Evolutionary conservation across 306 rosid genomes (phyloP).

Genomic region (Corylus avellana): DNA sequence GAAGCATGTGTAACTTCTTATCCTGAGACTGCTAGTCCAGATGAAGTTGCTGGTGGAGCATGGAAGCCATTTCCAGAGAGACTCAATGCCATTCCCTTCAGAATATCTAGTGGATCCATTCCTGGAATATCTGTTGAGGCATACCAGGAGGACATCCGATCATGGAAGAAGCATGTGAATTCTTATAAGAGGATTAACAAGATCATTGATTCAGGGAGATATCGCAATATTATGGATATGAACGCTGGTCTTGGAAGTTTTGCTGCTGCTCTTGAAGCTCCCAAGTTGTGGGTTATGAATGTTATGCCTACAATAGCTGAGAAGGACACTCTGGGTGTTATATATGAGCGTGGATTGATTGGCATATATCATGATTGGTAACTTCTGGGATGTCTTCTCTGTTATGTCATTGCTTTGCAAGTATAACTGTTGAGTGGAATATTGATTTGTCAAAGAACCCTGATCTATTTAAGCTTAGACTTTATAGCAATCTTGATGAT

Average conservation of each 20-base stretch:
- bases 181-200: slow-evolving; percentile 74
- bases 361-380: slow-evolving; percentile 89
- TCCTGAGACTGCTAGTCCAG: slow-evolving; percentile 30
- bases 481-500: not conserved
- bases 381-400: slow-evolving; percentile 15
- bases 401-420: not conserved
- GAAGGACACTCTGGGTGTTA: slow-evolving; percentile 65
- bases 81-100: slow-evolving; percentile 57
- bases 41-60: slow-evolving; percentile 30
- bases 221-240: slow-evolving; percentile 83
- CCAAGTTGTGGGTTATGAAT: slow-evolving; percentile 84
- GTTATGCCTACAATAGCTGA: slow-evolving; percentile 73
- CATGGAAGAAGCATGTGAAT: slow-evolving; percentile 80
- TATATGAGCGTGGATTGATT: slow-evolving; percentile 75
- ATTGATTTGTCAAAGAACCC: not conserved
- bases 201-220: slow-evolving; percentile 60
- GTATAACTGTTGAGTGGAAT: slow-evolving; percentile 4
- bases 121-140: slow-evolving; percentile 50
- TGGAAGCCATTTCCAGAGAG: slow-evolving; percentile 77
- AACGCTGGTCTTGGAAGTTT: slow-evolving; percentile 89
- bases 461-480: not conserved
- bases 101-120: slow-evolving; percentile 59
- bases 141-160: slow-evolving; percentile 52
- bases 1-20: slow-evolving; percentile 59
- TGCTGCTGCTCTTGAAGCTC: slow-evolving; percentile 81